Evolutionary conservation across 2,329 filamentous ascomycete genomes (phyloP), one percentile per base, ranked within the genome.

Genomic region (Metarhizium robertsii): DNA sequence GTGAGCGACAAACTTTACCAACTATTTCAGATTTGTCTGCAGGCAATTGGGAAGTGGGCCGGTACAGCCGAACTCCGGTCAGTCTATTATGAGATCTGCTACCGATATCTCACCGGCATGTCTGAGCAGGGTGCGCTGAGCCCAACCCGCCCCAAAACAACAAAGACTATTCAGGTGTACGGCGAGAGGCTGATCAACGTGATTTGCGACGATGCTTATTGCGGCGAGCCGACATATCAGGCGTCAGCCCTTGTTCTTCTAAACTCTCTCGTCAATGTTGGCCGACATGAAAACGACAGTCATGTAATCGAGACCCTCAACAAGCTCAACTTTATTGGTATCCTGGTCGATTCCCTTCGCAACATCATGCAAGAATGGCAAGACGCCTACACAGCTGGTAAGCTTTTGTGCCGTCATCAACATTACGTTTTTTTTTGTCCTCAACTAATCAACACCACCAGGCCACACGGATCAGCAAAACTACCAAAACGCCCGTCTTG

Each of bases 121-220:
- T 71, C 80, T 7, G 77, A 82, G 57, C 71, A 79, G 52, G 74
- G 79, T 43, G 71, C 79, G 53, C 67, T 75, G 46, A 68, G 69
- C 14, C 72, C 76, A 2, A 77, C 74, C 42, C 74, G 78, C 18
- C 70, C 73, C 32, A 80, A 88, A 66, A 86, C 88, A 1, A 79
- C 95, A 61, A 90, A 89, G 68, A 83, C 86, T 4, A 85, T 90
- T 45, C 75, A 77, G 52, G 68, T 77, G 13, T 81, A 80, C 48
- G 92, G 94, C 43, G 88, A 90, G 64, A 81, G 88, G 54, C 77
- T 97, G 43, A 80, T 97, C 58, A 90, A 92, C 62, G 84, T 90
- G 30, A 79, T 96, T 47, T 96, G 92, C 66, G 94, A 99, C 65
- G 94, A 99, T 73, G 92, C 91, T 20, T 92, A 92, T 68, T 85